Percentiles rank a stretch among this genome's conserved stretches.
Evolutionary conservation across 306 rosid genomes (phyloP).

Genomic region (Cicer arietinum): DNA sequence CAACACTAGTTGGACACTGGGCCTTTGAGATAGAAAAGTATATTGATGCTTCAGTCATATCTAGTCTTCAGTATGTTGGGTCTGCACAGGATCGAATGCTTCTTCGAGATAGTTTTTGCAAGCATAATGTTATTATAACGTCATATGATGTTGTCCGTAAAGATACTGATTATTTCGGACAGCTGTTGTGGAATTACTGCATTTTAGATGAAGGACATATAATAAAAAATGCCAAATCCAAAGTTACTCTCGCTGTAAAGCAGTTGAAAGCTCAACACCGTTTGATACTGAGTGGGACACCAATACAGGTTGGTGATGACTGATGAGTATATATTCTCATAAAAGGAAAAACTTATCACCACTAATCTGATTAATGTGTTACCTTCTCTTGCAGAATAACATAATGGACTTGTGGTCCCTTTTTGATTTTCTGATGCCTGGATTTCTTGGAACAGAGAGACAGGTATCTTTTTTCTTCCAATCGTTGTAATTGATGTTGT

Average conservation of each 20-base stretch:
- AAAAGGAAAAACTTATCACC: conserved; percentile 9
- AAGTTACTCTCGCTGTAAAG: conserved; percentile 87
- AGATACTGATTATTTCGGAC: conserved; percentile 81
- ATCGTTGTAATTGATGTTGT: conserved; percentile 2
- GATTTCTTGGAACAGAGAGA: conserved; percentile 98
- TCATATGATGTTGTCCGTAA: conserved; percentile 95
- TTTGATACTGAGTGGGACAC: conserved; percentile 95
- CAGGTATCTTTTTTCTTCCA: conserved; percentile 61
- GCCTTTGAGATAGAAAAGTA: conserved; percentile 95
- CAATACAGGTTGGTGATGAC: conserved; percentile 82
- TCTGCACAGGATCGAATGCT: conserved; percentile 76
- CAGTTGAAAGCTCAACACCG: conserved; percentile 96
- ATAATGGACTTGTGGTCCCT: conserved; percentile 99
- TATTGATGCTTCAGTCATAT: conserved; percentile 77
- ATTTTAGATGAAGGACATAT: conserved; percentile 96
- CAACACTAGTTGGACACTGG: conserved; percentile 99
- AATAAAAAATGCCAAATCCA: conserved; percentile 93
- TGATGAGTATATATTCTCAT: conserved; percentile 31
- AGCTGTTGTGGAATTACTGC: conserved; percentile 84
- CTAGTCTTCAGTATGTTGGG: conserved; percentile 92
- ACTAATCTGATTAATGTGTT: conserved; percentile 41
- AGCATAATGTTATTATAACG: conserved; percentile 85
- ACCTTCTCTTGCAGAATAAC: conserved; percentile 77
- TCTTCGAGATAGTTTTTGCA: conserved; percentile 73
- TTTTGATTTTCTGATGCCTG: conserved; percentile 98